Conservation (phyloP, 352 stramenopile species). For the Pythium brassicae region DNA sequence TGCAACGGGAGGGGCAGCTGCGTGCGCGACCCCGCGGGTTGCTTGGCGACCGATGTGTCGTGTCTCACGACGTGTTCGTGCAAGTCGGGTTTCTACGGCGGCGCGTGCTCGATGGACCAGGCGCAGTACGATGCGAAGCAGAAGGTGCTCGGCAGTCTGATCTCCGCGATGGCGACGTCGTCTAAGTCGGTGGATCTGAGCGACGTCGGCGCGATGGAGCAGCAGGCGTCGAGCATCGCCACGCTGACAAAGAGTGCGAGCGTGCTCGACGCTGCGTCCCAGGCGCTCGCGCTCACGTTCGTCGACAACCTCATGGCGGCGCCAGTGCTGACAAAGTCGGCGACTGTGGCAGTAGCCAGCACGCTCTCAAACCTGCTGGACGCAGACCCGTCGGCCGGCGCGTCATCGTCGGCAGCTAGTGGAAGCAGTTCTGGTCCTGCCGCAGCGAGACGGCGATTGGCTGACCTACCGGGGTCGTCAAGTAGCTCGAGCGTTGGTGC, state of each 20-base stretch:
- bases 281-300: slow-evolving; percentile 45
- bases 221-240: slow-evolving; percentile 55
- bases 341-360: slow-evolving; percentile 39
- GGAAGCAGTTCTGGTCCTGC: background rate
- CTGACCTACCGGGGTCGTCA: background rate
- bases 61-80: slow-evolving; percentile 53
- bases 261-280: slow-evolving; percentile 42
- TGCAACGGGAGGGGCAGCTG: slow-evolving; percentile 51
- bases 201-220: slow-evolving; percentile 50
- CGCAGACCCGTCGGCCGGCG: slow-evolving; percentile 15
- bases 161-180: slow-evolving; percentile 54
- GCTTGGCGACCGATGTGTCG: slow-evolving; percentile 41
- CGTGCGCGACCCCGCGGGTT: slow-evolving; percentile 32
- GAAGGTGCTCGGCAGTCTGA: slow-evolving; percentile 38
- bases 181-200: slow-evolving; percentile 41
- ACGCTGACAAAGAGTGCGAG: slow-evolving; percentile 63
- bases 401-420: background rate
- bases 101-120: slow-evolving; percentile 55
- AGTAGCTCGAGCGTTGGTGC: background rate
- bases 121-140: slow-evolving; percentile 49
- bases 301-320: slow-evolving; percentile 52
- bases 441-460: background rate
- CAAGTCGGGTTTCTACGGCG: slow-evolving; percentile 39
- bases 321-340: slow-evolving; percentile 43
- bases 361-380: slow-evolving; percentile 66